Evolutionary conservation across 441 rosid species (phyloP), one percentile per base, ranked within the genome.

Genomic region (Jatropha multifida): DNA sequence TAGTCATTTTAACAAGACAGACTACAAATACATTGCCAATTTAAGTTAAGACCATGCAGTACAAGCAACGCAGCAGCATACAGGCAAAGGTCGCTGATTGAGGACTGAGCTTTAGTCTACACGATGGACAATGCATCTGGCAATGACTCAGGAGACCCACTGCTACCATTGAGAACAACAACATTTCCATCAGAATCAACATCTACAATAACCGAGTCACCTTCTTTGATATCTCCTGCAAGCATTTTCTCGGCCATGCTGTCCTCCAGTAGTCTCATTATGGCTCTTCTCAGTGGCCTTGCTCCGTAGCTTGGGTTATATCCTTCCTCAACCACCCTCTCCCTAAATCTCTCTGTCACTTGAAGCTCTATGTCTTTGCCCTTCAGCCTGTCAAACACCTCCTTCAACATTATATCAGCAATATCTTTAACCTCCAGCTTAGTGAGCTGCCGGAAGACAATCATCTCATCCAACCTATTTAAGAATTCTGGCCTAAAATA

Each of bases 231-330:
- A 68, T 96, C 98, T 71, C 96, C 84, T 13, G 96, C 85, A n/a
- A 96, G 98, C 99, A 96, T 92, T 80, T 96, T 96, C 90, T 96
- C 99, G 0, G 98, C 99, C 99, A 96, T 90, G 77, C 94, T 89
- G 79, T 96, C 99, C 76, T 96, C 99, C 42, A 96, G 83, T 46
- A 94, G 91, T 82, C 98, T 89, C 98, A 94, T 92, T 1, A 96
- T 91, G 48, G 98, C 99, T 81, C 99, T 88, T 86, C 99, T 87
- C 68, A 96, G 82, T 61, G 99, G 98, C 85, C 98, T 91, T 1
- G 99, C 99, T 0, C 99, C 99, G 26, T 96, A 96, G 76, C 97
- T 92, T 5, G 98, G 99, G 73, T 94, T 89, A 44, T 91, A 96
- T 12, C 99, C 99, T 86, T 96, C 99, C 2, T 94, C 93, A 0